phyloP scores from a whole-genome alignment of 345 rosid genomes.

The Populus ilicifolia region DNA sequence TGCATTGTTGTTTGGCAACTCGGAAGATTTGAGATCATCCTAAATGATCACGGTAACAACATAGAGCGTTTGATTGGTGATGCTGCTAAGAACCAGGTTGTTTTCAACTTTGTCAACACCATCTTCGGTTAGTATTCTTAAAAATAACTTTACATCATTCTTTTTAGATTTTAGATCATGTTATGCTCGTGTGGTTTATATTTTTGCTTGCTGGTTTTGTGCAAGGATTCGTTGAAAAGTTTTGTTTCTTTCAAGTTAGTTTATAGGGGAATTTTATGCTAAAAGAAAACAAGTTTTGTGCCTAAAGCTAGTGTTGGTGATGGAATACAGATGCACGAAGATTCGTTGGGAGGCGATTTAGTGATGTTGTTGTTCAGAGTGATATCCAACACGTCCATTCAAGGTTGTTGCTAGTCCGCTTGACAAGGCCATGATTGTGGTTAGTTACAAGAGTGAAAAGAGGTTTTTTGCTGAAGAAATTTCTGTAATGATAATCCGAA shows the following conservation, averaged over 20 bases:
- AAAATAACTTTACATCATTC: not conserved
- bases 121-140: conserved; percentile 18
- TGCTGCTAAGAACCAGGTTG: conserved; percentile 35
- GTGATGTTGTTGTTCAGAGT: conserved; percentile 18
- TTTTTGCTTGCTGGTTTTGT: not conserved
- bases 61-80: conserved; percentile 32
- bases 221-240: too few relatives aligned
- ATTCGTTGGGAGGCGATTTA: conserved; percentile 25
- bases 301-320: not conserved
- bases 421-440: conserved; percentile 28
- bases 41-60: conserved; percentile 29
- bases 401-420: conserved; percentile 17
- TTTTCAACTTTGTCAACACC: conserved; percentile 31
- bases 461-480: conserved; percentile 14
- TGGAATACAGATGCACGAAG: conserved; percentile 20
- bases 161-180: not conserved
- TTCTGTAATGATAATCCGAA: not conserved
- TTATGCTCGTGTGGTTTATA: too few relatives aligned
- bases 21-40: conserved; percentile 26
- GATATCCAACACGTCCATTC: conserved; percentile 27
- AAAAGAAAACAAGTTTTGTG: too few relatives aligned
- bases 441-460: not conserved
- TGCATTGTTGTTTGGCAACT: conserved; percentile 34
- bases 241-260: too few relatives aligned
- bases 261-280: not conserved